Conservation (phyloP, 495 filamentous ascomycete genomes). For the Aspergillus bertholletiae region DNA sequence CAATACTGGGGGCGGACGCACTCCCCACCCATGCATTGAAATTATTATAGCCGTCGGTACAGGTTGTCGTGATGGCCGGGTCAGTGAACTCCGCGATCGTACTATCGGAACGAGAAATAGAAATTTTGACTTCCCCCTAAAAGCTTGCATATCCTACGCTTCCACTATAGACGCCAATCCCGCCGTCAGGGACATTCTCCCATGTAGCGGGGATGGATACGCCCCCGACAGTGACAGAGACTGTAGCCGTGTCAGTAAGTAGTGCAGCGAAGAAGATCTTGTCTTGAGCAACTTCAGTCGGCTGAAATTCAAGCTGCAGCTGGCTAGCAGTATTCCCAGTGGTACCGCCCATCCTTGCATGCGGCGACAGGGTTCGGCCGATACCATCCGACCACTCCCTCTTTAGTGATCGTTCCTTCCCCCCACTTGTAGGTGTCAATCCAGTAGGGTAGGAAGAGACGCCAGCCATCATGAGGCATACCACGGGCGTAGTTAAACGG, state of each 20-base stretch:
- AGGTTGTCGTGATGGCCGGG: conserved; percentile 39
- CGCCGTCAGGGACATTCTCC: conserved; percentile 21
- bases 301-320: conserved; percentile 16
- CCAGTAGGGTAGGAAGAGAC: not conserved
- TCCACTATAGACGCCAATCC: conserved; percentile 47
- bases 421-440: conserved; percentile 3
- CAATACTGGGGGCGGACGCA: not conserved
- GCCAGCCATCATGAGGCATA: conserved; percentile 7
- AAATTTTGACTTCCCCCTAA: conserved; percentile 47
- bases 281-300: conserved; percentile 18
- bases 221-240: conserved; percentile 49
- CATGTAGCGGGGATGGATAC: conserved; percentile 25
- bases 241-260: conserved; percentile 16
- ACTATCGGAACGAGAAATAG: conserved; percentile 32
- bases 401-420: not conserved
- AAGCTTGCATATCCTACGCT: conserved; percentile 37
- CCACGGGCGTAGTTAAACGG: too few species aligned
- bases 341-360: conserved; percentile 25
- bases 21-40: conserved; percentile 38
- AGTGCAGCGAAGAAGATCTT: conserved; percentile 30
- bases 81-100: conserved; percentile 27
- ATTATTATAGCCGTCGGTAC: conserved; percentile 43
- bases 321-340: conserved; percentile 31
- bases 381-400: not conserved
- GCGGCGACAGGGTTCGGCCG: conserved; percentile 18